phyloP scores from a whole-genome alignment of 164 flowering plant genomes.

The Annona cherimola region DNA sequence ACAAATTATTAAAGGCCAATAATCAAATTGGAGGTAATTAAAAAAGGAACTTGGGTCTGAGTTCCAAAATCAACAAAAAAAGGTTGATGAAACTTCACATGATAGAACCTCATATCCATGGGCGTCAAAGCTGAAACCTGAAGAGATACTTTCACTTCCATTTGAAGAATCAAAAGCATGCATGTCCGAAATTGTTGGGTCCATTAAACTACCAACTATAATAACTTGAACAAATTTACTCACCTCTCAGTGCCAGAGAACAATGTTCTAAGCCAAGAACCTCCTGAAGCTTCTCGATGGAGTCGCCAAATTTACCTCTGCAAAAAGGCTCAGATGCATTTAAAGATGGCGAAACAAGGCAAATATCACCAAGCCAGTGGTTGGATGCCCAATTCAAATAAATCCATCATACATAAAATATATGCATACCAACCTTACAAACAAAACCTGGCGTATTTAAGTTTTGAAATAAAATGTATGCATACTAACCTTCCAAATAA shows the following conservation, averaged over 20 bases:
- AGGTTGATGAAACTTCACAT: too few species aligned
- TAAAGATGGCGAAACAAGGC: neutral
- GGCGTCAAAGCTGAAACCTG: neutral
- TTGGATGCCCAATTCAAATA: neutral
- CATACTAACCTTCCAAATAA: too few species aligned
- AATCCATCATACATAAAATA: neutral
- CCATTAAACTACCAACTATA: neutral
- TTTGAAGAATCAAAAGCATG: neutral
- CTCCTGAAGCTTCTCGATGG: constrained; percentile 49
- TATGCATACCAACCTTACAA: too few species aligned
- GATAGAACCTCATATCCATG: neutral
- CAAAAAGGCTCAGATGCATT: neutral
- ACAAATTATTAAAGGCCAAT: too few species aligned
- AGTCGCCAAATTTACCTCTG: constrained; percentile 59
- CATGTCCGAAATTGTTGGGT: neutral
- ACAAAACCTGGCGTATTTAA: too few species aligned
- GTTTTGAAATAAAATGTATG: too few species aligned
- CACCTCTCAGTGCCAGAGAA: constrained; percentile 59
- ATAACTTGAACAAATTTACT: neutral
- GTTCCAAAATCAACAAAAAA: too few species aligned
- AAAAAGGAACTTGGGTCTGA: too few species aligned
- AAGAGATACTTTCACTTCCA: neutral
- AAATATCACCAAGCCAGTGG: neutral
- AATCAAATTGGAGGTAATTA: too few species aligned
- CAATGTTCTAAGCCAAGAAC: constrained; percentile 37